These are phyloP conservation scores for Eruca vesicaria DNA, from an alignment of 441 rosid species.

Conservation along the genomic window DNA sequence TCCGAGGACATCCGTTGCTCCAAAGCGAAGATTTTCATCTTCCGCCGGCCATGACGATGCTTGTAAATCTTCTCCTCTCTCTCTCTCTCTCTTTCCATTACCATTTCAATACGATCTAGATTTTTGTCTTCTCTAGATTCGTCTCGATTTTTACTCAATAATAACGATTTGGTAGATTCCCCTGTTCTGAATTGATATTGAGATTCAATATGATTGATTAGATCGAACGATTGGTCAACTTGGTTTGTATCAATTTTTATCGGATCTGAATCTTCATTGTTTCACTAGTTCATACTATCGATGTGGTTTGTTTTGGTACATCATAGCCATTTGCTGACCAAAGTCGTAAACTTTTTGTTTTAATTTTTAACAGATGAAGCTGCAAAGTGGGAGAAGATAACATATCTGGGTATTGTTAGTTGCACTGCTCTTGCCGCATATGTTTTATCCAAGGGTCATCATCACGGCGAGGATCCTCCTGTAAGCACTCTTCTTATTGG, in stretches of 20 bases:
- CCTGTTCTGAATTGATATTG: background rate
- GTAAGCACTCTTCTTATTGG: conserved; percentile 40
- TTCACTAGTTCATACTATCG: background rate
- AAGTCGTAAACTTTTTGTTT: background rate
- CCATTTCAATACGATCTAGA: conserved; percentile 18
- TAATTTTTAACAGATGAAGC: conserved; percentile 50
- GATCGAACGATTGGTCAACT: background rate
- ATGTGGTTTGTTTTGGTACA: background rate
- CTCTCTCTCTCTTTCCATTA: background rate
- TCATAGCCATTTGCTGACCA: background rate
- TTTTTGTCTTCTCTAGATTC: background rate
- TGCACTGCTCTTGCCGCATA: conserved; percentile 56
- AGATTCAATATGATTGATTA: background rate
- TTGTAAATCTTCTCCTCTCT: conserved; percentile 37
- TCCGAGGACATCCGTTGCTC: conserved; percentile 52
- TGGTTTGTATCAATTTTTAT: background rate
- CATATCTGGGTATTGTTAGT: conserved; percentile 62
- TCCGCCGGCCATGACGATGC: conserved; percentile 76
- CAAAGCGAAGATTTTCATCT: conserved; percentile 68
- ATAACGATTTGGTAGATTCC: background rate
- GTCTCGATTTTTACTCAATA: background rate
- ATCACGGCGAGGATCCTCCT: conserved; percentile 76
- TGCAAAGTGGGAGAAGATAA: conserved; percentile 91
- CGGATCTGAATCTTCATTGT: background rate
- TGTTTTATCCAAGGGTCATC: conserved; percentile 77